These are phyloP conservation scores for Talaromyces liani DNA, from an alignment of 495 filamentous ascomycete genomes.

Conservation along the genomic window DNA sequence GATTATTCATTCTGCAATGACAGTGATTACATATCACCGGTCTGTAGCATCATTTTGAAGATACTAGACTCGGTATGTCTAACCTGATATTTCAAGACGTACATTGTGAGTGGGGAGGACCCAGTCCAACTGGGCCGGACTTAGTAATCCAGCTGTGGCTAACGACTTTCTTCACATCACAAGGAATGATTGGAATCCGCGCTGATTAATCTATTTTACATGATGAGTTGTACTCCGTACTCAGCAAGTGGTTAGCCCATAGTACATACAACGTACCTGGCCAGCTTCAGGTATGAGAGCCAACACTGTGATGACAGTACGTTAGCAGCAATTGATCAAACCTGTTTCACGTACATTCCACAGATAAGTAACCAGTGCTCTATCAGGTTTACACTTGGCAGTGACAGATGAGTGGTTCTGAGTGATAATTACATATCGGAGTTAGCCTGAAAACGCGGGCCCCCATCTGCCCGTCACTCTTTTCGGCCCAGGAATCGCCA, in stretches of 20 bases:
- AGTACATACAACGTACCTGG: not conserved
- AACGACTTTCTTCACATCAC: not conserved
- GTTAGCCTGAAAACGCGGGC: slow-evolving; percentile 1
- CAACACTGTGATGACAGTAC: not conserved
- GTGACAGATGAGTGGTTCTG: too few species aligned
- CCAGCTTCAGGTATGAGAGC: not conserved
- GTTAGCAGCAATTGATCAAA: not conserved
- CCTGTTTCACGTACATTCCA: not conserved
- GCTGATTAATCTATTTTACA: not conserved
- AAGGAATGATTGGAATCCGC: not conserved
- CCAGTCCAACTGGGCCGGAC: not conserved
- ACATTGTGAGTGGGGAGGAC: not conserved
- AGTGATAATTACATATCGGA: not conserved
- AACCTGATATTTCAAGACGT: not conserved
- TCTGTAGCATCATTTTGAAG: not conserved
- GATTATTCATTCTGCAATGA: not conserved
- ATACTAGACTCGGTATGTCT: not conserved
- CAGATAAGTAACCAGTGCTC: not conserved
- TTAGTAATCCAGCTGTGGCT: not conserved
- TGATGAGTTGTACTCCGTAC: not conserved
- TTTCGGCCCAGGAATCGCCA: not conserved
- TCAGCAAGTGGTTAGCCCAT: not conserved
- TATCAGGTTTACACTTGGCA: not conserved
- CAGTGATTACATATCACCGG: not conserved
- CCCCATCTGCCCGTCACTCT: slow-evolving; percentile 1